Evolutionary conservation across 129 eudicot species (phyloP).

Genomic region (Ambrosia artemisiifolia): DNA sequence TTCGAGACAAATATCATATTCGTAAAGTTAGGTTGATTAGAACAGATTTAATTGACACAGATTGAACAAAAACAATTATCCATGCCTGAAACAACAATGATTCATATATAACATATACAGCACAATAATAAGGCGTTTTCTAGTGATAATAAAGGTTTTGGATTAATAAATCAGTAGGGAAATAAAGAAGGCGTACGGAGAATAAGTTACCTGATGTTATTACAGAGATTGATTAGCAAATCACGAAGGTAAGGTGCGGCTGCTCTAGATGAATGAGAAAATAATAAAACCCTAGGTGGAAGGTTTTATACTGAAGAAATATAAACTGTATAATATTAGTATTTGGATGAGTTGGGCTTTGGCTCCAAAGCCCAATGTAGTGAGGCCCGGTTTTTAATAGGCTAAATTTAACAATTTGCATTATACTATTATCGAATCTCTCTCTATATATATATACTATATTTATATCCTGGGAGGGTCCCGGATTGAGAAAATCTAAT

Average conservation of each 20-base stretch:
- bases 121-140: not conserved
- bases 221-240: not conserved
- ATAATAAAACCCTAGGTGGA: constrained; percentile 10
- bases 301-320: not conserved
- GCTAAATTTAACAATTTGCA: no score
- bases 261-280: constrained; percentile 9
- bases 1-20: no score
- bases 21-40: not conserved
- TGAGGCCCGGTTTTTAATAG: no score
- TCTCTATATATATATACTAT: no score
- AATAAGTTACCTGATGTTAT: not conserved
- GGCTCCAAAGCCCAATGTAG: no score
- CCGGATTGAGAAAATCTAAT: no score
- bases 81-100: not conserved
- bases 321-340: no score
- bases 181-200: not conserved
- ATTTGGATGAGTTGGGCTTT: no score
- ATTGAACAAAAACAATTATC: not conserved
- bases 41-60: not conserved
- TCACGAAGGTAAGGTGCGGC: constrained; percentile 2
- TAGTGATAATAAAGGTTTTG: not conserved
- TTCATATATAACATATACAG: not conserved
- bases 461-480: no score
- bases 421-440: no score
- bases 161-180: not conserved